These are phyloP conservation scores for Draba incana DNA, from an alignment of 345 rosid species.

Conservation along the genomic window DNA sequence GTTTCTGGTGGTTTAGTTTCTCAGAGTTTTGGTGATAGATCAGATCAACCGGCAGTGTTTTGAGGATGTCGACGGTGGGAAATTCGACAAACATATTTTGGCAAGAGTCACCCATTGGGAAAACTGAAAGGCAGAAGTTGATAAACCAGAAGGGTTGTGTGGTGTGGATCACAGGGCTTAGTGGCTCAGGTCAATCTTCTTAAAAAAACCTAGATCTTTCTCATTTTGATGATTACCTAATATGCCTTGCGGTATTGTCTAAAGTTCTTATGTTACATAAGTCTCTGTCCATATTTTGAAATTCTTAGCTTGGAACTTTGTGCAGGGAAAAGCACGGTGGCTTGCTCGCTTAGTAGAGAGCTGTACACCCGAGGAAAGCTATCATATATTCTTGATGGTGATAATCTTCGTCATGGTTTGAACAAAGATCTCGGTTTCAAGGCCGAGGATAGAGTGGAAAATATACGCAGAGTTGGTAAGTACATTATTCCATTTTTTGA, in stretches of 20 bases:
- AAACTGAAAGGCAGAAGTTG: slow-evolving; percentile 71
- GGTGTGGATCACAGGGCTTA: slow-evolving; percentile 96
- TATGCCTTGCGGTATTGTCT: neutral
- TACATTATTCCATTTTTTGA: slow-evolving; percentile 5
- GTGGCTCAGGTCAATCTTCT: slow-evolving; percentile 78
- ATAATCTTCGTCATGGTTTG: slow-evolving; percentile 88
- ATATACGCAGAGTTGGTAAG: slow-evolving; percentile 92
- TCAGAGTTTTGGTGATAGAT: slow-evolving; percentile 30
- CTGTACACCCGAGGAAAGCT: slow-evolving; percentile 66
- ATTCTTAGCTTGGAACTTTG: neutral
- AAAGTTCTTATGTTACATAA: neutral
- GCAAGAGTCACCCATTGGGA: slow-evolving; percentile 88
- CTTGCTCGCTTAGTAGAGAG: slow-evolving; percentile 75
- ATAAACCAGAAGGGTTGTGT: slow-evolving; percentile 88
- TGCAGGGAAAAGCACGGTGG: slow-evolving; percentile 94
- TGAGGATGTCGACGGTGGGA: slow-evolving; percentile 67
- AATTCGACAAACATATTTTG: slow-evolving; percentile 81
- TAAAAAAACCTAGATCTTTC: neutral
- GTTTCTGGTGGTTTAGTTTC: slow-evolving; percentile 16
- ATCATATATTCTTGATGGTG: slow-evolving; percentile 88
- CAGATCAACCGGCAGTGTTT: slow-evolving; percentile 24
- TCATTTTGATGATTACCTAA: slow-evolving; percentile 1
- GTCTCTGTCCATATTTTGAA: neutral
- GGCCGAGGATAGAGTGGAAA: slow-evolving; percentile 87
- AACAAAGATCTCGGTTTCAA: slow-evolving; percentile 84